Evolutionary conservation across 371 early-diverging fungal species (phyloP).

Genomic region (Mucor indicus): DNA sequence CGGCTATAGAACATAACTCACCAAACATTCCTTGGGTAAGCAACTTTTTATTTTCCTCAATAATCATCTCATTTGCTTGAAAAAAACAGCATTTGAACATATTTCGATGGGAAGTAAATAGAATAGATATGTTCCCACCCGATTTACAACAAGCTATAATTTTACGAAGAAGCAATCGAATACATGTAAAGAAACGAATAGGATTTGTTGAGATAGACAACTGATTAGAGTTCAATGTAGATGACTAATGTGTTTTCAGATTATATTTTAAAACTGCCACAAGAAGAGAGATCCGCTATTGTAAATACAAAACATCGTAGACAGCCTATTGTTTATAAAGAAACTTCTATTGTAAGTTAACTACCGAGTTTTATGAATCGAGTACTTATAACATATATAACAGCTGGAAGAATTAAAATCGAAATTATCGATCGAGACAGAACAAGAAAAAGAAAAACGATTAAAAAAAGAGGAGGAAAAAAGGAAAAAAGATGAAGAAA

Average conservation of each 20-base stretch:
- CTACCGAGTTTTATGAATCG: too few species aligned
- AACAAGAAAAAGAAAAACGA: slow-evolving; percentile 9
- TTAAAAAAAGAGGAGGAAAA: slow-evolving; percentile 9
- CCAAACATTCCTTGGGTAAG: slow-evolving; percentile 21
- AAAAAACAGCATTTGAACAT: slow-evolving; percentile 40
- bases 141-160: slow-evolving; percentile 25
- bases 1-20: slow-evolving; percentile 12
- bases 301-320: slow-evolving; percentile 15
- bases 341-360: neutral
- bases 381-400: too few species aligned
- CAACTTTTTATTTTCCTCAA: neutral
- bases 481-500: slow-evolving; percentile 18
- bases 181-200: neutral
- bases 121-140: slow-evolving; percentile 33
- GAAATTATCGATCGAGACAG: slow-evolving; percentile 6
- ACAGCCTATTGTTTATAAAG: slow-evolving; percentile 1
- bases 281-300: neutral
- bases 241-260: slow-evolving; percentile 16
- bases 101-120: slow-evolving; percentile 58
- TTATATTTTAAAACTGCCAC: slow-evolving; percentile 5
- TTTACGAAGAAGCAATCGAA: slow-evolving; percentile 24
- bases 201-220: neutral
- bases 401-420: neutral
- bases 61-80: neutral
- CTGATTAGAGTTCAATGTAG: slow-evolving; percentile 3